phyloP scores from a whole-genome alignment of 495 filamentous ascomycete genomes.

The Aspergillus baeticus region DNA sequence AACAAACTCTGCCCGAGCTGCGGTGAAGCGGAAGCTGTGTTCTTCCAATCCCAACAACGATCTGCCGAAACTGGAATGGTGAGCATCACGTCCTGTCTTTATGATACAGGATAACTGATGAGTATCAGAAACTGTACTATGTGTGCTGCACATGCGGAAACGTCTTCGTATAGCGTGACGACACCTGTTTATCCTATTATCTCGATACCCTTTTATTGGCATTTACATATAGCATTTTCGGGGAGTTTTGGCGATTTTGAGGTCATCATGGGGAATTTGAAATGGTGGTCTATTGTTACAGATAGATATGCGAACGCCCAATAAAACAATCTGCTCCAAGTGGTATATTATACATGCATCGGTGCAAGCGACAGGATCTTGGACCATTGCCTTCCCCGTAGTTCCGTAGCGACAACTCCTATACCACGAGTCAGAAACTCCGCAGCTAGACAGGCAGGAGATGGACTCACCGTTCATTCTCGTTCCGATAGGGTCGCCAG shows the following conservation, averaged over 20 bases:
- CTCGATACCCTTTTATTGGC: constrained; percentile 37
- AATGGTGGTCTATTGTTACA: constrained; percentile 37
- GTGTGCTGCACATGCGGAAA: constrained; percentile 91
- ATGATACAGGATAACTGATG: background rate
- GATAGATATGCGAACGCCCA: constrained; percentile 24
- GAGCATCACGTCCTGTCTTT: constrained; percentile 29
- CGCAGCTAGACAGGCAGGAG: background rate
- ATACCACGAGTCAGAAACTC: constrained; percentile 24
- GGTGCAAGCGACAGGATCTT: constrained; percentile 97
- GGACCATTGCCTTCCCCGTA: constrained; percentile 88
- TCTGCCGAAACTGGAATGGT: constrained; percentile 98
- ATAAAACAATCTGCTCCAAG: constrained; percentile 33
- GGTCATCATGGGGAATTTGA: constrained; percentile 7
- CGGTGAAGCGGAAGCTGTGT: constrained; percentile 83
- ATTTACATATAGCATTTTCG: constrained; percentile 24
- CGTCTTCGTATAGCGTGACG: constrained; percentile 64
- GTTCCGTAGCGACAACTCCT: constrained; percentile 83
- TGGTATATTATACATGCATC: constrained; percentile 71
- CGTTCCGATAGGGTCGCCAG: constrained; percentile 91
- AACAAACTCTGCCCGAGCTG: constrained; percentile 81
- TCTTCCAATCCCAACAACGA: constrained; percentile 97
- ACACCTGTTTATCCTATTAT: constrained; percentile 13
- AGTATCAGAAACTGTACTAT: constrained; percentile 89
- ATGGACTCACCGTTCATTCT: constrained; percentile 72
- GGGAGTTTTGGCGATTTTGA: constrained; percentile 26